Conservation (phyloP, 2,329 filamentous ascomycete species). For the Byssoonygena ceratinophila region DNA sequence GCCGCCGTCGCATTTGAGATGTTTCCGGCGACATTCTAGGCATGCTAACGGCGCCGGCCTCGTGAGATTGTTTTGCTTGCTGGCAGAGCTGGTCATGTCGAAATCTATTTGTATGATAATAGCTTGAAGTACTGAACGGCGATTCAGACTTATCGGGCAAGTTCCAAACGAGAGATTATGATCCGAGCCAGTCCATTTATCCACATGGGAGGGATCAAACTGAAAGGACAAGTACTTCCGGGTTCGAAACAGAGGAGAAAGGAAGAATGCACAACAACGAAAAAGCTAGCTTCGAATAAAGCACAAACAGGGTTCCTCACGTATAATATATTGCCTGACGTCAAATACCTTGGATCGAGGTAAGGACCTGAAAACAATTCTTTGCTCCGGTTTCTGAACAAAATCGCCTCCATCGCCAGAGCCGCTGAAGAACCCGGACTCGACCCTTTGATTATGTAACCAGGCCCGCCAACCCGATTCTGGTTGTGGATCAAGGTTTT, state of each 20-base stretch:
- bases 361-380: not conserved
- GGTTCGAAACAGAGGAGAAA: not conserved
- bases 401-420: not conserved
- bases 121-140: not conserved
- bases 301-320: not conserved
- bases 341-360: not conserved
- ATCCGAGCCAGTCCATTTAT: not conserved
- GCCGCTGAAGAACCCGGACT: not conserved
- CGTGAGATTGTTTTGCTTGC: slow-evolving; percentile 10
- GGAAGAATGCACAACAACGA: not conserved
- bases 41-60: slow-evolving; percentile 38
- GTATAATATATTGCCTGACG: not conserved
- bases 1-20: slow-evolving; percentile 65
- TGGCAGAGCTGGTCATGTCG: not conserved
- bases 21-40: slow-evolving; percentile 45
- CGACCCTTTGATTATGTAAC: not conserved
- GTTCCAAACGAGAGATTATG: not conserved
- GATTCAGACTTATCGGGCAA: not conserved
- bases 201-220: not conserved
- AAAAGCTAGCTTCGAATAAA: not conserved
- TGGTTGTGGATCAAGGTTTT: too few relatives aligned
- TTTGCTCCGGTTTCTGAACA: not conserved
- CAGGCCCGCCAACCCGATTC: not conserved
- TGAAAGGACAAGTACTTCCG: not conserved
- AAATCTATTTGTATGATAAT: not conserved